Evolutionary conservation across 1,284 basidiomycete genomes (phyloP).

Genomic region (Trametes sp.): DNA sequence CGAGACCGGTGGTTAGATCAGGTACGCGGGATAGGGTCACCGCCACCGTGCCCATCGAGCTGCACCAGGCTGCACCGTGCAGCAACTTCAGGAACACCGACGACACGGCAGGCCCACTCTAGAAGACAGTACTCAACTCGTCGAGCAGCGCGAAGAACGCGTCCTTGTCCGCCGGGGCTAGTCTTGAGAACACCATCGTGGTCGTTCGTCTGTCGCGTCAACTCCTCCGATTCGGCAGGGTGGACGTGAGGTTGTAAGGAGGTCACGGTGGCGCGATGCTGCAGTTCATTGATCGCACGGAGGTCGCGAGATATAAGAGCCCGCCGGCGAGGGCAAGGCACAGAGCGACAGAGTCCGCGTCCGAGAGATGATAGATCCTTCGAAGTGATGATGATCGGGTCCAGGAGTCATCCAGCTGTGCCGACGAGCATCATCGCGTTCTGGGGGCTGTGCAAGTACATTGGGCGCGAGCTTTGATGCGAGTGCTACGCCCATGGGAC

Average conservation of each 20-base stretch:
- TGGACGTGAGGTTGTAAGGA: no score
- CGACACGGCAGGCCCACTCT: no score
- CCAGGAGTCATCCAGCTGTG: background rate
- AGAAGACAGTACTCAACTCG: constrained; percentile 68
- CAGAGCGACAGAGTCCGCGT: background rate
- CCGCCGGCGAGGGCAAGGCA: background rate
- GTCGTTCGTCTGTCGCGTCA: background rate
- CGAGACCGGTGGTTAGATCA: constrained; percentile 4
- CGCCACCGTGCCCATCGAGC: background rate
- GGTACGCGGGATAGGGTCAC: constrained; percentile 7
- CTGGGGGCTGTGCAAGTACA: background rate
- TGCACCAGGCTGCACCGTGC: background rate
- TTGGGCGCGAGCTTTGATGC: background rate
- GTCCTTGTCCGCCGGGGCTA: constrained; percentile 71
- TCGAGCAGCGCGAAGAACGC: constrained; percentile 82
- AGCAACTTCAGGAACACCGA: no score
- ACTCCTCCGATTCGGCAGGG: no score
- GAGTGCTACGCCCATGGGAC: background rate
- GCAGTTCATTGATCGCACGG: background rate
- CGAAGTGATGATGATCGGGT: background rate
- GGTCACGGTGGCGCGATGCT: background rate
- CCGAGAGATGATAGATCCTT: background rate
- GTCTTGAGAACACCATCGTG: constrained; percentile 61
- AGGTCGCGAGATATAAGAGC: background rate
- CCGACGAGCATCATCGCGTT: background rate